These are phyloP conservation scores for Coemansia nantahalensis DNA, from an alignment of 192 early-diverging fungal species.

Conservation along the genomic window DNA sequence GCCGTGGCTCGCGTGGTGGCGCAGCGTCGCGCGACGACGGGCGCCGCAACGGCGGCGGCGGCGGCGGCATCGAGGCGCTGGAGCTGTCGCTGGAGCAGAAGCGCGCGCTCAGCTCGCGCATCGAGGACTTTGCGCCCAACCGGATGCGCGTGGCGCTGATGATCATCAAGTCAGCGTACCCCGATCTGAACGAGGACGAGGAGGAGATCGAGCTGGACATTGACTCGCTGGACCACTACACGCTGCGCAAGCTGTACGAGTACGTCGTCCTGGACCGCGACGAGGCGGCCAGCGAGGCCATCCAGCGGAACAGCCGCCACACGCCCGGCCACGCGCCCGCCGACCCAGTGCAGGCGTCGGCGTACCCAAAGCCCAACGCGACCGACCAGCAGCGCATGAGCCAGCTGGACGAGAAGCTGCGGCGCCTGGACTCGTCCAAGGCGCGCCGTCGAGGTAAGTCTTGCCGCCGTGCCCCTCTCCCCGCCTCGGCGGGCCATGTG, in stretches of 20 bases:
- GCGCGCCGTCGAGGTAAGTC: conserved; percentile 29
- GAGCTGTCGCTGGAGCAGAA: conserved; percentile 85
- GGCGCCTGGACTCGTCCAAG: conserved; percentile 44
- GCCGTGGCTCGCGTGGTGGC: conserved; percentile 36
- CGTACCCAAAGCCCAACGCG: conserved; percentile 18
- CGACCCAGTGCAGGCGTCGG: conserved; percentile 50
- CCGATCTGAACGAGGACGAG: conserved; percentile 57
- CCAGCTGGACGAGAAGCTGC: conserved; percentile 52
- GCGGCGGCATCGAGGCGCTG: conserved; percentile 48
- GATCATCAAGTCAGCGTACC: conserved; percentile 53
- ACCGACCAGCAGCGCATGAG: conserved; percentile 35
- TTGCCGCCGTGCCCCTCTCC: background rate
- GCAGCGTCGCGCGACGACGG: conserved; percentile 24
- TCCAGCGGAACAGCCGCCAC: conserved; percentile 54
- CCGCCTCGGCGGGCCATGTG: too few relatives aligned
- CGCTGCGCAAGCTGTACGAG: conserved; percentile 80
- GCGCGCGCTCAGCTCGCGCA: conserved; percentile 64
- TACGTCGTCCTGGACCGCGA: conserved; percentile 68
- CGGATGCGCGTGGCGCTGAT: conserved; percentile 42
- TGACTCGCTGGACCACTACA: conserved; percentile 78
- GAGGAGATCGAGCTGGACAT: conserved; percentile 97
- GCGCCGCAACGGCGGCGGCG: conserved; percentile 34
- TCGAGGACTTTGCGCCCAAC: conserved; percentile 36
- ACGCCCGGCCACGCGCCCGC: conserved; percentile 42
- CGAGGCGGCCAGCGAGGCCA: conserved; percentile 50